phyloP scores from a whole-genome alignment of 1,139 yeast species.

The Debaryomycetaceae sp. region DNA sequence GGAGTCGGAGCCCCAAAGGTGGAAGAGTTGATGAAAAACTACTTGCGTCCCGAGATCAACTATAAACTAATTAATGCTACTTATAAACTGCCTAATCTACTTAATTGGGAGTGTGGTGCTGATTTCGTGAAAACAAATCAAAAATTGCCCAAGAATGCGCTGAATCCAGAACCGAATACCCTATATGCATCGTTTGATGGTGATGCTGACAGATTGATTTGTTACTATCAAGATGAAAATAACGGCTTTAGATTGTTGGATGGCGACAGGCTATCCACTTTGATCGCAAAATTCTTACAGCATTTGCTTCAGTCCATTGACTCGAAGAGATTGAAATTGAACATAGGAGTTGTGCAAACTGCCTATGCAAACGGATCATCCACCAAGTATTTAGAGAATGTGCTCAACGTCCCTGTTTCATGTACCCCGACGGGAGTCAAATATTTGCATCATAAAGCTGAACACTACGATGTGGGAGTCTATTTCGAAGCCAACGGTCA shows the following conservation, averaged over 20 bases:
- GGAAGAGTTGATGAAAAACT: slow-evolving; percentile 41
- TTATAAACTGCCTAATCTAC: slow-evolving; percentile 49
- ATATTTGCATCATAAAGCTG: slow-evolving; percentile 88
- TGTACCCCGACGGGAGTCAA: slow-evolving; percentile 97
- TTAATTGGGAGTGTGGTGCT: slow-evolving; percentile 89
- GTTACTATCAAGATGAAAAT: slow-evolving; percentile 58
- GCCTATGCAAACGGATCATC: slow-evolving; percentile 97
- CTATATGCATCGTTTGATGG: slow-evolving; percentile 91
- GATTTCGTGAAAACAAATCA: slow-evolving; percentile 93
- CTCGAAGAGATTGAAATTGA: slow-evolving; percentile 35
- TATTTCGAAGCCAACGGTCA: slow-evolving; percentile 99
- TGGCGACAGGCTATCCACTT: slow-evolving; percentile 91
- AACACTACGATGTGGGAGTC: slow-evolving; percentile 81
- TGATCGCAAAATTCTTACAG: slow-evolving; percentile 69
- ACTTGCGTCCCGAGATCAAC: slow-evolving; percentile 40
- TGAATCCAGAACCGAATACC: slow-evolving; percentile 27
- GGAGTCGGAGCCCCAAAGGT: slow-evolving; percentile 93
- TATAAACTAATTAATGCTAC: slow-evolving; percentile 57
- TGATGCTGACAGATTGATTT: slow-evolving; percentile 93
- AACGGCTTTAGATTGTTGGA: slow-evolving; percentile 68
- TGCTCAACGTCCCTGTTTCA: slow-evolving; percentile 70
- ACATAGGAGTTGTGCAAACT: slow-evolving; percentile 89
- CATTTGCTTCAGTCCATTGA: slow-evolving; percentile 43
- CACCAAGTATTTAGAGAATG: slow-evolving; percentile 63
- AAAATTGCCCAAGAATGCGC: slow-evolving; percentile 62